These are phyloP conservation scores for Staphylotrichum tortipilum DNA, from an alignment of 495 filamentous ascomycete genomes.

Conservation along the genomic window DNA sequence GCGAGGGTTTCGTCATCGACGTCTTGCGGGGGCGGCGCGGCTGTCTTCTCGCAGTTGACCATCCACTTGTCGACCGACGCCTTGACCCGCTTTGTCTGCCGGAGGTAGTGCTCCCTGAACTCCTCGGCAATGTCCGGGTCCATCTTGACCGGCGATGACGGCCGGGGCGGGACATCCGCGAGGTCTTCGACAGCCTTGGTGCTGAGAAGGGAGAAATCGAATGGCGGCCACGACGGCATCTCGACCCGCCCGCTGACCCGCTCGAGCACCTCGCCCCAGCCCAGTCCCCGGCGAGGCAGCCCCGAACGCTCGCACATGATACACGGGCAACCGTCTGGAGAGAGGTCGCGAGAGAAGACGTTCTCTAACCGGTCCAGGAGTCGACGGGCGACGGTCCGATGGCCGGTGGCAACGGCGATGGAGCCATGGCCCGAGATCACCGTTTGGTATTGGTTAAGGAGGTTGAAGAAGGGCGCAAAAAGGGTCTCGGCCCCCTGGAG, in stretches of 20 bases:
- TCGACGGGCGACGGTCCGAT: slow-evolving; percentile 84
- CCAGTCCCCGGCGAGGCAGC: slow-evolving; percentile 60
- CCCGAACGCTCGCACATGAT: slow-evolving; percentile 60
- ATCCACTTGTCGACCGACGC: slow-evolving; percentile 81
- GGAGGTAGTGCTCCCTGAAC: slow-evolving; percentile 78
- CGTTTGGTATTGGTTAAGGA: slow-evolving; percentile 76
- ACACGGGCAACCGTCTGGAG: slow-evolving; percentile 66
- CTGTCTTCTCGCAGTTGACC: slow-evolving; percentile 58
- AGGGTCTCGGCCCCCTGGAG: slow-evolving; percentile 53
- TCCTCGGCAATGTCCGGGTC: slow-evolving; percentile 90
- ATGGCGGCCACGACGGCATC: slow-evolving; percentile 80
- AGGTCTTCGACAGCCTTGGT: slow-evolving; percentile 42
- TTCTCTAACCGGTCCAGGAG: slow-evolving; percentile 87
- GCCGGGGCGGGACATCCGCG: slow-evolving; percentile 35
- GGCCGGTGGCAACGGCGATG: slow-evolving; percentile 90
- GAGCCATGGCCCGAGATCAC: slow-evolving; percentile 80
- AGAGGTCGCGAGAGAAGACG: slow-evolving; percentile 86
- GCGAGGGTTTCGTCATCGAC: slow-evolving; percentile 87
- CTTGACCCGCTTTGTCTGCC: slow-evolving; percentile 80
- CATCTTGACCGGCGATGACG: slow-evolving; percentile 64
- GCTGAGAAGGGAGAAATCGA: slow-evolving; percentile 60
- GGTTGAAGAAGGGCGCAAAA: slow-evolving; percentile 68
- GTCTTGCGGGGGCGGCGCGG: slow-evolving; percentile 67
- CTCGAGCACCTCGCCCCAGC: slow-evolving; percentile 95
- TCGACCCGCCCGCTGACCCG: slow-evolving; percentile 79